Evolutionary conservation across 768 basidiomycete genomes (phyloP), one percentile per base, ranked within the genome.

Genomic region (Termitomyces sp.): DNA sequence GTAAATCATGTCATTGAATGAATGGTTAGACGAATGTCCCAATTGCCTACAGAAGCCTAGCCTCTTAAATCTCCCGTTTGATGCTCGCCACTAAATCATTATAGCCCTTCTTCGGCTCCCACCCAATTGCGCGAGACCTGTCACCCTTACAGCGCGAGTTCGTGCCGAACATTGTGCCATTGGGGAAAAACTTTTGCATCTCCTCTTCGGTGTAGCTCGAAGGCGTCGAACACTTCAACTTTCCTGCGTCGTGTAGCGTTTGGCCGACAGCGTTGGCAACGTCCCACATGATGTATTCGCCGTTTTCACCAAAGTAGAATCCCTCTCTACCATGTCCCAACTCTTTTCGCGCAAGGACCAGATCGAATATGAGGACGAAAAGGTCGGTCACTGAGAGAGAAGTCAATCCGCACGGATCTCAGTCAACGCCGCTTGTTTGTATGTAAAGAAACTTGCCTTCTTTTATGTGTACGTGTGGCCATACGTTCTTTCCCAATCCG

Each of bases 401-500:
- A 40, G 7, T 28, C 13, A 40, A 45, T 38, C n/a, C 28, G 16
- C 43, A 62, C 22, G 48, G n/a, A 22, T 46, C 8, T 46, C 14
- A 54, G 40, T 50, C 24, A 43, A 32, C 16, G 20, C 38, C 16
- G 36, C 38, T 45, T 20, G 3, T 41, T 20, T 41, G 9, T 26
- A 33, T 16, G 38, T 46, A 32, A 24, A 46, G 22, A 20, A 13
- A 38, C 46, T 51, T n/a, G 55, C 63, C 59, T 41, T 64, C 63
- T 36, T 54, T 60, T 35, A 62, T 62, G 57, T 84, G 76, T 20
- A 86, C 79, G 59, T 82, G 72, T 2, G 75, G 73, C 82, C 82
- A 85, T 26, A 77, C 61, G 46, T 83, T 79, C 65, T 77, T 74
- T 11, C 84, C 84, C 50, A 73, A 64, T 1, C 84, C 84, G 9